Conservation (phyloP, 441 rosid genomes). For the Gossypium schwendimanii region DNA sequence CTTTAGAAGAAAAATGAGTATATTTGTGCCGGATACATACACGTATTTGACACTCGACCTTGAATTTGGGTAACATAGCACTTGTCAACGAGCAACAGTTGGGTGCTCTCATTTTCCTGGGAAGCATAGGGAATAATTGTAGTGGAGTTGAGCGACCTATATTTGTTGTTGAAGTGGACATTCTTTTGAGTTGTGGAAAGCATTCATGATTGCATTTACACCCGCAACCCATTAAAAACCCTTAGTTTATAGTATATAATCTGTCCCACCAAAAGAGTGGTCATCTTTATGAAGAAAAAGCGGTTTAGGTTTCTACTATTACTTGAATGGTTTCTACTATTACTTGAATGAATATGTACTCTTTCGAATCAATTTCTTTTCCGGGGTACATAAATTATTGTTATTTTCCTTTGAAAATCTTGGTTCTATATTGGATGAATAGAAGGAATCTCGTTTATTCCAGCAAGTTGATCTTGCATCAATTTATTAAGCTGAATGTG, state of each 20-base stretch:
- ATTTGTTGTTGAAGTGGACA: background rate
- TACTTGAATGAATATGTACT: background rate
- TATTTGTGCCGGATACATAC: background rate
- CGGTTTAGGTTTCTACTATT: background rate
- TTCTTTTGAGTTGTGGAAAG: background rate
- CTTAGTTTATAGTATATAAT: background rate
- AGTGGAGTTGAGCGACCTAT: background rate
- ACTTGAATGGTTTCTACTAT: background rate
- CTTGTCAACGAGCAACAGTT: constrained; percentile 13
- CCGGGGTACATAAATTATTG: background rate
- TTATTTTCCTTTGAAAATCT: too few relatives aligned
- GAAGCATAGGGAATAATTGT: background rate
- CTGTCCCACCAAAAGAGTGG: background rate
- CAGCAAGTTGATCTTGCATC: background rate
- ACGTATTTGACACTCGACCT: background rate
- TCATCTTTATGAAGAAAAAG: background rate
- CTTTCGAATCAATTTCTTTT: background rate
- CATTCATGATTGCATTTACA: background rate
- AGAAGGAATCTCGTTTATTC: background rate
- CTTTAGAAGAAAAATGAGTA: too few relatives aligned
- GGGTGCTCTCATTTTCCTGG: background rate
- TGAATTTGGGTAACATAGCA: background rate
- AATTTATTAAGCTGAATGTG: background rate
- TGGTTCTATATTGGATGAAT: background rate
- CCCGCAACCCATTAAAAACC: background rate